phyloP scores from a whole-genome alignment of 2,329 filamentous ascomycete species.

The Colletotrichum incanum region DNA sequence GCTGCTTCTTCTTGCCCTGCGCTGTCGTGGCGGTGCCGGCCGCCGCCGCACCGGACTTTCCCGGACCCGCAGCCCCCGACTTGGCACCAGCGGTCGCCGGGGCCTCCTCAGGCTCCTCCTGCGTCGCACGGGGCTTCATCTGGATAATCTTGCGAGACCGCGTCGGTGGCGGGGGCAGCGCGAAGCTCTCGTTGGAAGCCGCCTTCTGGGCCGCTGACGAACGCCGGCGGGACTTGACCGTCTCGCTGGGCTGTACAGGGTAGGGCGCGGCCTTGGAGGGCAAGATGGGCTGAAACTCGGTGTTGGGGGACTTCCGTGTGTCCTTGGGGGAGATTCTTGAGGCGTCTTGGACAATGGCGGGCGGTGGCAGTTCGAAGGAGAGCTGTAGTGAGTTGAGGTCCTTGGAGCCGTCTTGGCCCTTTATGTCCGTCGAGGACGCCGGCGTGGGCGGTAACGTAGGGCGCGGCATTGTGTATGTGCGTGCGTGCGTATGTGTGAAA shows the following conservation, averaged over 20 bases:
- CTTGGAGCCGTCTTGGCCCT: slow-evolving; percentile 77
- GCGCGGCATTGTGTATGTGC: slow-evolving; percentile 72
- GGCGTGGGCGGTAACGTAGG: slow-evolving; percentile 81
- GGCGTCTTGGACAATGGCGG: slow-evolving; percentile 72
- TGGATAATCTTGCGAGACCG: slow-evolving; percentile 97
- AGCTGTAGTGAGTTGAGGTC: slow-evolving; percentile 75
- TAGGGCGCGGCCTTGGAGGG: slow-evolving; percentile 52
- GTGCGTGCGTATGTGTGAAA: not conserved
- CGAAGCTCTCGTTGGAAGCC: slow-evolving; percentile 76
- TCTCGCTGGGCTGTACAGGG: slow-evolving; percentile 65
- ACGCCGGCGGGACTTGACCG: slow-evolving; percentile 69
- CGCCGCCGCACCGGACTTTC: slow-evolving; percentile 37
- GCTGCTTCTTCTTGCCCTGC: slow-evolving; percentile 80
- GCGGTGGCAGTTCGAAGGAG: slow-evolving; percentile 83
- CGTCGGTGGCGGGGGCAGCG: slow-evolving; percentile 92
- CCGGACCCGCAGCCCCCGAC: slow-evolving; percentile 28
- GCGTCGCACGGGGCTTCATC: slow-evolving; percentile 81
- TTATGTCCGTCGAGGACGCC: slow-evolving; percentile 84
- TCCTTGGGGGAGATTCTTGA: slow-evolving; percentile 62
- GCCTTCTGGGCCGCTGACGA: slow-evolving; percentile 62
- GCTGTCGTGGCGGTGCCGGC: slow-evolving; percentile 43
- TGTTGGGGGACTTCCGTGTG: slow-evolving; percentile 50
- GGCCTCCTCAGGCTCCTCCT: slow-evolving; percentile 55
- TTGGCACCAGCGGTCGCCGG: slow-evolving; percentile 41
- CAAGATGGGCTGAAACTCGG: slow-evolving; percentile 18